Percentiles rank a stretch among this genome's conserved stretches.
These are phyloP conservation scores for Zygnema circumcarinatum DNA, from an alignment of 139 green algal genomes.

Conservation along the genomic window DNA sequence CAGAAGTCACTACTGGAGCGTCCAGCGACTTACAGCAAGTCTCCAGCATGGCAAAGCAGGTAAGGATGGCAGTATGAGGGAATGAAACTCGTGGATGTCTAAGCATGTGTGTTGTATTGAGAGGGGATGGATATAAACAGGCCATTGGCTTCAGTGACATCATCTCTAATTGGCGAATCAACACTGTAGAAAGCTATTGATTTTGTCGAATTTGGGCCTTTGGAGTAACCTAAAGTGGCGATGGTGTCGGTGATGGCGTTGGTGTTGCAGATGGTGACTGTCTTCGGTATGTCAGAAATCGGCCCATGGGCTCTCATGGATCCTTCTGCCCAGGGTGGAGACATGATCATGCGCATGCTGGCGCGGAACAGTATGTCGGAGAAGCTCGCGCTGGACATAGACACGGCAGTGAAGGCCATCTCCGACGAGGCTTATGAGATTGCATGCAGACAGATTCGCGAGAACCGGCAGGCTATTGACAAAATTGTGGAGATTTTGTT, in stretches of 20 bases:
- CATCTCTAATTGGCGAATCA: too few species aligned
- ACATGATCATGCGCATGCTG: constrained; percentile 99
- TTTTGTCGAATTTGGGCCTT: too few species aligned
- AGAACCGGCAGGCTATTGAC: constrained; percentile 87
- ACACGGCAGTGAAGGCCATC: constrained; percentile 87
- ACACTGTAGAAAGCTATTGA: too few species aligned
- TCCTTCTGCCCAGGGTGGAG: constrained; percentile 77
- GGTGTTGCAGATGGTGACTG: constrained; percentile 95
- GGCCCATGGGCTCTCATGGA: constrained; percentile 94
- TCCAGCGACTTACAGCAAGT: constrained; percentile 80
- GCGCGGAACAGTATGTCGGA: constrained; percentile 94
- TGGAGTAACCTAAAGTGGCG: too few species aligned
- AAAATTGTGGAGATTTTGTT: constrained; percentile 89
- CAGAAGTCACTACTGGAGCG: constrained; percentile 94
- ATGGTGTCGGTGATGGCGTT: too few species aligned
- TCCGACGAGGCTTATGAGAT: constrained; percentile 76
- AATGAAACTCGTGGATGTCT: constrained; percentile 11
- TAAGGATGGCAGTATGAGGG: constrained; percentile 5
- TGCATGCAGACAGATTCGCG: constrained; percentile 27
- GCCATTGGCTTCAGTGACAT: neutral
- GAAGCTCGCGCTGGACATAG: constrained; percentile 92
- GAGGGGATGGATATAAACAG: too few species aligned
- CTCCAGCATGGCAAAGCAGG: constrained; percentile 66
- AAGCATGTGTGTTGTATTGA: constrained; percentile 59
- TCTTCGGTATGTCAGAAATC: constrained; percentile 98